These are phyloP conservation scores for Glonium stellatum DNA, from an alignment of 495 filamentous ascomycete species.

Conservation along the genomic window DNA sequence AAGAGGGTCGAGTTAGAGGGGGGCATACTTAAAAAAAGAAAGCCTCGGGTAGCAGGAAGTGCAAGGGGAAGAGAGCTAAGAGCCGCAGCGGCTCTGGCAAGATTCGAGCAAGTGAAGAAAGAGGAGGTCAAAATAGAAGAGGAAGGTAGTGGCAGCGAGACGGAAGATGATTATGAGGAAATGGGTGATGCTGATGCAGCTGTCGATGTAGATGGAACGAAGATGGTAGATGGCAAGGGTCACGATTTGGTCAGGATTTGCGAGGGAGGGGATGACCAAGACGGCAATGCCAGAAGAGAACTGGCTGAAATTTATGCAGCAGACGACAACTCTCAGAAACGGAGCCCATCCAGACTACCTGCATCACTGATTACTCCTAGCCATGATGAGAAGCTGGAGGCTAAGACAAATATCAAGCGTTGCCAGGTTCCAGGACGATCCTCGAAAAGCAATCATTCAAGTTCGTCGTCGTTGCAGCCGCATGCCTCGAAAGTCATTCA, in stretches of 20 bases:
- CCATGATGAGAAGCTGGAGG: background rate
- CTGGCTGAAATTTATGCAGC: conserved; percentile 49
- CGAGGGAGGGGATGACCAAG: conserved; percentile 58
- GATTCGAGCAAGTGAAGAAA: conserved; percentile 56
- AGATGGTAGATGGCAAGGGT: conserved; percentile 54
- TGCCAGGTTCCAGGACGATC: background rate
- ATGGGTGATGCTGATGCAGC: conserved; percentile 35
- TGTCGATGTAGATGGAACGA: conserved; percentile 52
- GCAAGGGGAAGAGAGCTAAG: conserved; percentile 64
- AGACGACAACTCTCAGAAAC: conserved; percentile 15
- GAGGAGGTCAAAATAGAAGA: conserved; percentile 24
- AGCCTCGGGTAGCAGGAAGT: conserved; percentile 65
- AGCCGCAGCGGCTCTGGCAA: conserved; percentile 66
- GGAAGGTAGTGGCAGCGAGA: conserved; percentile 34
- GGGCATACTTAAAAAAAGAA: conserved; percentile 51
- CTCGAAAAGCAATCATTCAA: background rate
- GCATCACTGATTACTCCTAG: conserved; percentile 2
- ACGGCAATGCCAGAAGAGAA: conserved; percentile 54
- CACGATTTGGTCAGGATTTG: conserved; percentile 61
- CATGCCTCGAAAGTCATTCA: conserved; percentile 9
- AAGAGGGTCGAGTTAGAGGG: conserved; percentile 57
- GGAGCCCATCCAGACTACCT: conserved; percentile 6
- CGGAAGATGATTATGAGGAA: conserved; percentile 33
- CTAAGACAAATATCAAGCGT: background rate
- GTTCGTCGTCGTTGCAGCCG: background rate